Base-by-base conservation (phyloP, 169 alveolate species). In the Cyclospora cayetanensis region DNA sequence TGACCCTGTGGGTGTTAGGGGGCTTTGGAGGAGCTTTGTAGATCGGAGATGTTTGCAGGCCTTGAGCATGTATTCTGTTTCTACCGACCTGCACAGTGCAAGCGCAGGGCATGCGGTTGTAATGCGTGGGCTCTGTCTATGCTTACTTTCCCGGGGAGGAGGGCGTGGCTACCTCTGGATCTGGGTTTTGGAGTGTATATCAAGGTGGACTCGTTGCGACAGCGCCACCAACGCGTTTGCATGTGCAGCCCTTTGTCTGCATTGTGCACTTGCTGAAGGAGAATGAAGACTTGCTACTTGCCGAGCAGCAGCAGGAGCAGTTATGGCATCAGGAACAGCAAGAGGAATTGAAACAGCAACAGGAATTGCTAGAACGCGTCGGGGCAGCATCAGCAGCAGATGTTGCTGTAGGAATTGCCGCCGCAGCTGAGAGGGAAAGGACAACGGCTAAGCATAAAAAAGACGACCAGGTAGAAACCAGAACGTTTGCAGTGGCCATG, bases 241-340 rank as follows among this genome's bases (percentile, higher is more conserved):
- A 50, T 60, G 31, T 12, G 63, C 3, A 27, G 9, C 37, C 18
- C 22, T 22, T 15, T 41, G 15, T 74, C 65, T 41, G 11, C 29
- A 35, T 25, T 7, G 15, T 74, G 15, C 27, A 35, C 52, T 27
- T 4, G 46, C 46, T 31, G 15, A 77, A 88, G 93, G 93, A 89
- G 35, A 85, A 89, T 37, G 93, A 70, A 7, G 80, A 46, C 20
- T 4, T 88, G 22, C 83, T 89, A 43, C 65, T 89, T 63, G 93
- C 42, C 53, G 46, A 89, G 77, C 68, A 31, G 53, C 53, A 60
- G 39, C 82, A 89, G 70, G 70, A 12, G 41, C 88, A 72, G 34
- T 68, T 37, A 15, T 20, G 66, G 39, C 55, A 72, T 31, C 39
- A 72, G 70, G 25, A 20, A 18, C 53, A 46, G 83, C 29, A 84